Evolutionary conservation across 106 monocot species (phyloP).

Genomic region (Chionographis japonica): DNA sequence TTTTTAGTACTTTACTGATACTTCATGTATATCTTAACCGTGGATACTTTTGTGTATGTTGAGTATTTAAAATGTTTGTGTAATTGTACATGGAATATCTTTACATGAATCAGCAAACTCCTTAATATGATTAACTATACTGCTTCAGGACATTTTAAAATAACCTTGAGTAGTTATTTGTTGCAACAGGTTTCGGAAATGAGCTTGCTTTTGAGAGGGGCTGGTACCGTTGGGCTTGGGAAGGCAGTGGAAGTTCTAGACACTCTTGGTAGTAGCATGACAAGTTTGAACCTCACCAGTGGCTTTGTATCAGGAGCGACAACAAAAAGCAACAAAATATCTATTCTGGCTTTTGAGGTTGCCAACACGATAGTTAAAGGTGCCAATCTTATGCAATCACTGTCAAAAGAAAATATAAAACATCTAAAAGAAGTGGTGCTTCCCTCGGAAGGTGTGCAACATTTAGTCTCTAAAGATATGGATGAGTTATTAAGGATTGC

Average conservation of each 20-base stretch:
- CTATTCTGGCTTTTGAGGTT: slow-evolving; percentile 81
- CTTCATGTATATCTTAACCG: no score
- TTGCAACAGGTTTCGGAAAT: slow-evolving; percentile 55
- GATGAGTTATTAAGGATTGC: slow-evolving; percentile 58
- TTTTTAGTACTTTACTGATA: no score
- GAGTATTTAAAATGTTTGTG: no score
- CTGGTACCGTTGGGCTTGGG: slow-evolving; percentile 66
- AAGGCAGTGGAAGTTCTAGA: slow-evolving; percentile 84
- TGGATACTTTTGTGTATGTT: no score
- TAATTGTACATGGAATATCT: no score
- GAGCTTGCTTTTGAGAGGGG: slow-evolving; percentile 60
- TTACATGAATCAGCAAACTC: not conserved
- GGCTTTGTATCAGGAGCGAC: slow-evolving; percentile 55
- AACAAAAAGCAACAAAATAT: slow-evolving; percentile 53
- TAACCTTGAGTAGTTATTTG: not conserved
- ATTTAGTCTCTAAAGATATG: slow-evolving; percentile 52
- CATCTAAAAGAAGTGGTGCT: slow-evolving; percentile 64
- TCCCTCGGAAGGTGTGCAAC: slow-evolving; percentile 70
- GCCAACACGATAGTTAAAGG: slow-evolving; percentile 80
- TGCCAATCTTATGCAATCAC: slow-evolving; percentile 69
- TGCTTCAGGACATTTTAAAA: no score
- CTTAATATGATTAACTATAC: not conserved
- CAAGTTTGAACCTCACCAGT: slow-evolving; percentile 44
- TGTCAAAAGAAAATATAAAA: slow-evolving; percentile 64
- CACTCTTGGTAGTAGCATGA: slow-evolving; percentile 69